Conservation (phyloP, 495 filamentous ascomycete species). For the Tuber aestivum region DNA sequence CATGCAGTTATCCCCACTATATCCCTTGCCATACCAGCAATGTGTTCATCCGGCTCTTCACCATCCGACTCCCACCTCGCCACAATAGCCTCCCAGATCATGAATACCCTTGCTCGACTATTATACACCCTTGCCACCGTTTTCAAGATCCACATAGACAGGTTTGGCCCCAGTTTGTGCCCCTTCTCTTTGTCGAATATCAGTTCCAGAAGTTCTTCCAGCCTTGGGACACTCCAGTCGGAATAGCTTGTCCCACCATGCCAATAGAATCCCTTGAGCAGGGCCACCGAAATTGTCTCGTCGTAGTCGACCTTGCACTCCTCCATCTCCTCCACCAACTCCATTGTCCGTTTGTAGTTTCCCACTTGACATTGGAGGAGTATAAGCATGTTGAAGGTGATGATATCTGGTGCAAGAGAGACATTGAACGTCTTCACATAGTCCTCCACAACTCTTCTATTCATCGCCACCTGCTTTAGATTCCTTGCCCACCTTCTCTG, state of each 20-base stretch:
- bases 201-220: slow-evolving; percentile 44
- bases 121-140: slow-evolving; percentile 33
- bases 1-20: background rate
- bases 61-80: slow-evolving; percentile 8
- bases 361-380: slow-evolving; percentile 41
- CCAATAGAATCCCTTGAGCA: slow-evolving; percentile 69
- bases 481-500: slow-evolving; percentile 54
- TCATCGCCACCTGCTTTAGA: slow-evolving; percentile 51
- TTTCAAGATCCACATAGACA: slow-evolving; percentile 31
- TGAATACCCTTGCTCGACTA: slow-evolving; percentile 17
- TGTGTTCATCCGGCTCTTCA: background rate
- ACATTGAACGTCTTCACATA: slow-evolving; percentile 48
- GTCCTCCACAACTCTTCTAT: slow-evolving; percentile 45
- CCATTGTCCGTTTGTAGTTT: slow-evolving; percentile 49
- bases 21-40: background rate
- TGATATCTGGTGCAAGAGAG: slow-evolving; percentile 56
- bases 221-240: slow-evolving; percentile 58
- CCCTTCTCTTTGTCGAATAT: slow-evolving; percentile 16
- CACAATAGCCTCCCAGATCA: slow-evolving; percentile 24
- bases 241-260: slow-evolving; percentile 60
- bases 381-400: slow-evolving; percentile 62
- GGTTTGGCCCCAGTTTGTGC: slow-evolving; percentile 16
- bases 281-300: slow-evolving; percentile 57
- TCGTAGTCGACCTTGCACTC: slow-evolving; percentile 53
- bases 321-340: slow-evolving; percentile 62